Percentiles rank a stretch among this genome's conserved stretches.
phyloP scores from a whole-genome alignment of 208 protist species.

The Leishmania arabica region DNA sequence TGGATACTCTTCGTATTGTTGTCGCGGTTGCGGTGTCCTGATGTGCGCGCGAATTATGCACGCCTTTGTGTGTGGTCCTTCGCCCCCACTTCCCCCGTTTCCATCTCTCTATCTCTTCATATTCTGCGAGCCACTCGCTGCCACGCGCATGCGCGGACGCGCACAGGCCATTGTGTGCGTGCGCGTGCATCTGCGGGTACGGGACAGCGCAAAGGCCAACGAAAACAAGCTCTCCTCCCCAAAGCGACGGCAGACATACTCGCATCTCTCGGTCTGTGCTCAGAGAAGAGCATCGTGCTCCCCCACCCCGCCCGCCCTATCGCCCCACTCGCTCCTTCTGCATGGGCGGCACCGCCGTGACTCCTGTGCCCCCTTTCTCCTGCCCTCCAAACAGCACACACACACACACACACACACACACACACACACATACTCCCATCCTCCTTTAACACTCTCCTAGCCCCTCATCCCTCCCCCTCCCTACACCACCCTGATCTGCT shows the following conservation, averaged over 20 bases:
- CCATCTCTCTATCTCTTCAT: not conserved
- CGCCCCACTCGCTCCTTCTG: not conserved
- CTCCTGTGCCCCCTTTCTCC: not conserved
- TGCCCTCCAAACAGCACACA: not conserved
- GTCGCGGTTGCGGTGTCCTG: not conserved
- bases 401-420: no score
- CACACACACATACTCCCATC: no score
- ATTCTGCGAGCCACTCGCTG: not conserved
- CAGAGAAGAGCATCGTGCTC: not conserved
- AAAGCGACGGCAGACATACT: not conserved
- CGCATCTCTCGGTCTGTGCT: not conserved
- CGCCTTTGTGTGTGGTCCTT: not conserved
- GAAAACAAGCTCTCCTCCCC: not conserved
- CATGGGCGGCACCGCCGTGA: not conserved
- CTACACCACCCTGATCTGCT: not conserved
- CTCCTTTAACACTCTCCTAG: not conserved
- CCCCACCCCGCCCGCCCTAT: not conserved
- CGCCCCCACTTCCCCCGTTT: not conserved
- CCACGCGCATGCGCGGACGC: not conserved
- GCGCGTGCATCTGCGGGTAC: not conserved
- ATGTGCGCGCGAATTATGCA: not conserved
- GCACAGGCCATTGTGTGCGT: not conserved
- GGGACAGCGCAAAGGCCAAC: not conserved
- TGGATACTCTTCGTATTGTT: not conserved
- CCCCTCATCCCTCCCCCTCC: not conserved